Base-by-base conservation (phyloP, 2,329 filamentous ascomycete genomes). In the Septoria petroselini region DNA sequence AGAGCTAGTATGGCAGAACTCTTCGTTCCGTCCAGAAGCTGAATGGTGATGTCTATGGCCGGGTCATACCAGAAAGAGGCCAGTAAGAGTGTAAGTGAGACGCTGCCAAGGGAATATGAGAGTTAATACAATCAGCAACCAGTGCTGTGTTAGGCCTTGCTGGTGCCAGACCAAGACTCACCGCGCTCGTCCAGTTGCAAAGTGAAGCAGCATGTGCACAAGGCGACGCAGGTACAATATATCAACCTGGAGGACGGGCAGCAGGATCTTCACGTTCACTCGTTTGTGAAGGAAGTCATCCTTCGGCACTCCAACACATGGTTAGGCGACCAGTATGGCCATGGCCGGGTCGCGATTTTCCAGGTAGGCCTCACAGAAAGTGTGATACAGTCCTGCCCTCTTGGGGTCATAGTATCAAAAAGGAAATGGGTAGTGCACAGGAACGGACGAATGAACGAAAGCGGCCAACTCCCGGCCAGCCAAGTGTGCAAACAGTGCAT, bases 211-310 rank as follows among this genome's bases (percentile, higher is more conserved):
- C 34, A 41, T 47, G 38, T 37, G 33, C 30, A 45, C 50, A 53
- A 27, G 45, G 49, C 52, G 37, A 58, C 55, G 52, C 52, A 52
- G 47, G 53, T 53, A 53, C 50, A 53, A 38, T 43, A 52, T 41
- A 54, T 46, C 34, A 48, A 37, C 19, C 25, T 21, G n/a, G 23
- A 44, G 39, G 41, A 41, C 40, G 17, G 40, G 17, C 12, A 30
- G 21, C 25, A 50, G 45, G 48, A 44, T 50, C 35, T 23, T 31
- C 41, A 41, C 19, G 25, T 47, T 52, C n/a, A n/a, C 31, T 39
- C 18, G 41, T 38, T 29, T 14, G 17, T 18, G 23, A 33, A 27
- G 8, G 39, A 41, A 40, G 25, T 29, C 31, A 52, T 52, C 50
- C 50, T 52, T 38, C 50, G 34, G 43, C 14, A 40, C 43, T 46